A percentile compares a stretch with the other conserved stretches of the same genome.
phyloP scores from a whole-genome alignment of 257 asterid species.

The Phtheirospermum japonicum region DNA sequence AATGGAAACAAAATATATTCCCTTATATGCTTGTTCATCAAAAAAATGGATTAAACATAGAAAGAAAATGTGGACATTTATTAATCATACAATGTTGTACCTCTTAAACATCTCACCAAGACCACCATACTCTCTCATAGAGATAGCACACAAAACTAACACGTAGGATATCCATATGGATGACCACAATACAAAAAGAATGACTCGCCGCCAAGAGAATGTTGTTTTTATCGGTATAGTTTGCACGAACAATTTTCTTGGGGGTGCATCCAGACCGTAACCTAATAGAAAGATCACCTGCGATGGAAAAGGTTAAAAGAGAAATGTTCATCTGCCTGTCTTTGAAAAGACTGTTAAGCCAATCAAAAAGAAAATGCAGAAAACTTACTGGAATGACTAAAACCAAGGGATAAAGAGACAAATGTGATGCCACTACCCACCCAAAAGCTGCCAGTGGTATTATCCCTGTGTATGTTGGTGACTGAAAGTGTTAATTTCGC shows the following conservation, averaged over 20 bases:
- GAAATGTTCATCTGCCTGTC: conserved; percentile 13
- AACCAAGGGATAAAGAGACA: conserved; percentile 80
- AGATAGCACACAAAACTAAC: conserved; percentile 57
- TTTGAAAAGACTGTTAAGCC: conserved; percentile 9
- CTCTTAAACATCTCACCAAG: conserved; percentile 80
- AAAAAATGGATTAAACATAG: not conserved
- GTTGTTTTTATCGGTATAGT: conserved; percentile 33
- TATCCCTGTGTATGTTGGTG: conserved; percentile 48
- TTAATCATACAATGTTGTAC: conserved; percentile 39
- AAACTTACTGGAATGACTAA: conserved; percentile 77
- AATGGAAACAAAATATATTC: not conserved
- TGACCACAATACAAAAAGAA: conserved; percentile 65
- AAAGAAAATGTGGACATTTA: conserved; percentile 14
- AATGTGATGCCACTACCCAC: conserved; percentile 89
- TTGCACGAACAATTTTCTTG: conserved; percentile 57
- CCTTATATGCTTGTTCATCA: not conserved
- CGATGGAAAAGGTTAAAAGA: conserved; percentile 19
- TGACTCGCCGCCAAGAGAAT: conserved; percentile 58
- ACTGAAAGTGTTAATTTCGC: conserved; percentile 8
- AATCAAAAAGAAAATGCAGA: conserved; percentile 6
- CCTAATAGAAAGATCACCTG: conserved; percentile 79
- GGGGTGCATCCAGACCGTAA: conserved; percentile 84
- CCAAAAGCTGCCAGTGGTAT: conserved; percentile 92
- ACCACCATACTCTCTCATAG: conserved; percentile 76
- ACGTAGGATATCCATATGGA: conserved; percentile 65